Evolutionary conservation across 192 early-diverging fungal species (phyloP).

Genomic region (Coemansia sp.): DNA sequence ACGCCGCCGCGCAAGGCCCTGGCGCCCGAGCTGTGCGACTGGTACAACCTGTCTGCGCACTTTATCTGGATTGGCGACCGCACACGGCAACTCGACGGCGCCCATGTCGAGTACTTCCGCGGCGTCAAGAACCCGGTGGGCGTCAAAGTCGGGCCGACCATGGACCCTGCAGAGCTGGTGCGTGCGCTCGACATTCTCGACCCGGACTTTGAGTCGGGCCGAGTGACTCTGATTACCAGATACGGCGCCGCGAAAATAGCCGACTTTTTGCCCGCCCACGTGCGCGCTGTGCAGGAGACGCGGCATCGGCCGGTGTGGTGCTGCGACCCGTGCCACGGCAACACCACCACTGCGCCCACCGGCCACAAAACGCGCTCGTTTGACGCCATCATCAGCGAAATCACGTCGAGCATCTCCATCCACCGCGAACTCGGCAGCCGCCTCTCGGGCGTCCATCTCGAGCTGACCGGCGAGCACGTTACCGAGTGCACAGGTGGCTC

Average conservation of each 20-base stretch:
- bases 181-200: constrained; percentile 84
- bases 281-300: constrained; percentile 83
- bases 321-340: constrained; percentile 99
- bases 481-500: constrained; percentile 97
- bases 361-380: constrained; percentile 92
- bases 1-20: constrained; percentile 38
- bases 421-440: constrained; percentile 72
- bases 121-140: constrained; percentile 98
- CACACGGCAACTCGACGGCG: constrained; percentile 91
- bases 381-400: constrained; percentile 84
- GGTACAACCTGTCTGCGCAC: constrained; percentile 93
- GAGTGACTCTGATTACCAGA: constrained; percentile 92
- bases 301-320: constrained; percentile 92
- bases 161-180: constrained; percentile 83
- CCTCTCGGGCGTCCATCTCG: constrained; percentile 93
- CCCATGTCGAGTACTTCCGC: constrained; percentile 95
- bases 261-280: constrained; percentile 80
- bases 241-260: constrained; percentile 88
- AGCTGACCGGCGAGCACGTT: constrained; percentile 95
- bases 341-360: constrained; percentile 78
- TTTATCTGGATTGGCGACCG: constrained; percentile 99
- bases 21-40: constrained; percentile 56
- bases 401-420: constrained; percentile 78
- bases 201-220: constrained; percentile 81
- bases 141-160: constrained; percentile 92